Evolutionary conservation across 2,329 filamentous ascomycete genomes (phyloP).

Genomic region (Lizonia empirigonia): DNA sequence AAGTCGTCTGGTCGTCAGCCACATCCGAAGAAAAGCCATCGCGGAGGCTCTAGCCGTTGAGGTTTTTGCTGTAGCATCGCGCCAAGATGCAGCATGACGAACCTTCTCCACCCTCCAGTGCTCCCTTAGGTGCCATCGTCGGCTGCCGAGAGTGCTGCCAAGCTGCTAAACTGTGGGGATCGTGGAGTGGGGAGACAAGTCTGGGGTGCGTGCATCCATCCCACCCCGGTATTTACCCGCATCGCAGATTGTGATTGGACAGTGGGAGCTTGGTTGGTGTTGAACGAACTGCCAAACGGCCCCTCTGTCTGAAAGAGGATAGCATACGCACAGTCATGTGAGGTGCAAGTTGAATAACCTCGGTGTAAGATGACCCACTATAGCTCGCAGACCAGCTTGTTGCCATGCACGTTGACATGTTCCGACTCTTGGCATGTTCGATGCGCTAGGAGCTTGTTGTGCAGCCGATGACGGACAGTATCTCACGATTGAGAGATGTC

Average conservation of each 20-base stretch:
- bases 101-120: background rate
- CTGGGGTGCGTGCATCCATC: conserved; percentile 13
- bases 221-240: conserved; percentile 7
- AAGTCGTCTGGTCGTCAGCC: conserved; percentile 3
- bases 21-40: conserved; percentile 4
- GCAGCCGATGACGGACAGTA: conserved; percentile 4
- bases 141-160: conserved; percentile 15
- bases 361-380: background rate
- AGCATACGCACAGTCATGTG: conserved; percentile 8
- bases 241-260: conserved; percentile 1
- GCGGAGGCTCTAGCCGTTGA: background rate
- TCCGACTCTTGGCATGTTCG: conserved; percentile 5
- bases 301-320: background rate
- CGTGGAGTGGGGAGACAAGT: conserved; percentile 3
- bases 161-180: conserved; percentile 14
- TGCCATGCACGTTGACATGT: conserved; percentile 6
- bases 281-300: conserved; percentile 8
- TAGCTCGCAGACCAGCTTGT: background rate
- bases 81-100: conserved; percentile 1
- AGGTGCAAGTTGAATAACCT: background rate
- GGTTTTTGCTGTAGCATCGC: background rate
- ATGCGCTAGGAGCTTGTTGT: conserved; percentile 1
- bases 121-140: background rate
- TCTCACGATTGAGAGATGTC: background rate
- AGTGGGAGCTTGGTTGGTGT: background rate